phyloP scores from a whole-genome alignment of 441 rosid genomes.

The Lepidium campestre region DNA sequence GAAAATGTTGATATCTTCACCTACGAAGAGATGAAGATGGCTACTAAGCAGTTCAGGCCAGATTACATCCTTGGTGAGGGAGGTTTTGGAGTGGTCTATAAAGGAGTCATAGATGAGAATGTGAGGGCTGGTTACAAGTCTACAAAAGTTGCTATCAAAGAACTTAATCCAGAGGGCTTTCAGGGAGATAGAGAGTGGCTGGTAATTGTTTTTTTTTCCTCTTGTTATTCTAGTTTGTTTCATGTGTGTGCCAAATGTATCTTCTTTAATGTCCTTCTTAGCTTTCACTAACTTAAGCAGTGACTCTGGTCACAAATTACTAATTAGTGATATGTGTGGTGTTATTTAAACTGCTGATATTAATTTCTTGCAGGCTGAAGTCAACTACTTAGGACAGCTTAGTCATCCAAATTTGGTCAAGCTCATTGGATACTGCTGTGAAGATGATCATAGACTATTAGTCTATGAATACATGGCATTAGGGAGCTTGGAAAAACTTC shows the following conservation, averaged over 20 bases:
- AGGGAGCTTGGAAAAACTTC: constrained; percentile 95
- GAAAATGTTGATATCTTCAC: constrained; percentile 77
- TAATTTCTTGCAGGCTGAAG: constrained; percentile 72
- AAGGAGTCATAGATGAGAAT: constrained; percentile 71
- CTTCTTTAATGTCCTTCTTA: background rate
- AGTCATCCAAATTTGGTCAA: constrained; percentile 93
- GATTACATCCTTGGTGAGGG: constrained; percentile 92
- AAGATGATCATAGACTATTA: constrained; percentile 87
- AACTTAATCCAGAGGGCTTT: constrained; percentile 88
- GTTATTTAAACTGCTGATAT: background rate
- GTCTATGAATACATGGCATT: constrained; percentile 94
- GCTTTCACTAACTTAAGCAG: background rate
- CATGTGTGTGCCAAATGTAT: background rate
- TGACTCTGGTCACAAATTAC: too few relatives aligned
- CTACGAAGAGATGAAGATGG: constrained; percentile 72
- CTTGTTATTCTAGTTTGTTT: background rate
- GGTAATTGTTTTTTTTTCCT: constrained; percentile 36
- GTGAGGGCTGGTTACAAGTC: constrained; percentile 61
- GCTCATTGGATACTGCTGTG: constrained; percentile 98
- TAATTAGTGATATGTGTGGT: background rate
- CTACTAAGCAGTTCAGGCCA: constrained; percentile 84
- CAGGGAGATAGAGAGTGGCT: constrained; percentile 99
- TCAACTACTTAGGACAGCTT: constrained; percentile 89
- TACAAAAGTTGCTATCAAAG: constrained; percentile 76
- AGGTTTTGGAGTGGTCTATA: constrained; percentile 93